These are phyloP conservation scores for Plasmodium inui DNA, from an alignment of 169 alveolate species.

Conservation along the genomic window DNA sequence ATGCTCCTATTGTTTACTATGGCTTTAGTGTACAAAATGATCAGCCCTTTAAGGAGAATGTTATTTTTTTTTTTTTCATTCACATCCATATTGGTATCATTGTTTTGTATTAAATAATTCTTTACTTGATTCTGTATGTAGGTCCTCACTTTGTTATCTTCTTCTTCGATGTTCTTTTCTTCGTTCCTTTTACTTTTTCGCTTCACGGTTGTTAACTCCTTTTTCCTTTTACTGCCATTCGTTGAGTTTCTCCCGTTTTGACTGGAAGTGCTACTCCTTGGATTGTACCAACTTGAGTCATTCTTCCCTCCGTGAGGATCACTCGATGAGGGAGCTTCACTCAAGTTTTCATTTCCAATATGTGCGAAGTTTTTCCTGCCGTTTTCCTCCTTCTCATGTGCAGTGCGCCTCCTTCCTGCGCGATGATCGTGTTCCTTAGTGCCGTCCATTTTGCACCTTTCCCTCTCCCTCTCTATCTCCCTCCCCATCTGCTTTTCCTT, in stretches of 20 bases:
- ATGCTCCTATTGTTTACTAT: conserved; percentile 40
- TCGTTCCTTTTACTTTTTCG: neutral
- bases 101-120: conserved; percentile 30
- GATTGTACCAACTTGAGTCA: neutral
- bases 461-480: conserved; percentile 1
- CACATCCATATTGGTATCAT: conserved; percentile 36
- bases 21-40: conserved; percentile 28
- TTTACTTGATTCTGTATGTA: conserved; percentile 41
- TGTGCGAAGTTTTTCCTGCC: neutral
- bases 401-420: neutral
- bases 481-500: neutral
- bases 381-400: neutral
- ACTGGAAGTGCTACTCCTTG: neutral
- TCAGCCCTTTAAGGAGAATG: conserved; percentile 42
- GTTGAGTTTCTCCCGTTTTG: neutral
- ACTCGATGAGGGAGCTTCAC: neutral
- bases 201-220: neutral
- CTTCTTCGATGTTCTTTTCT: neutral
- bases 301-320: neutral
- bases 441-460: neutral
- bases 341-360: neutral
- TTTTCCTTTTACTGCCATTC: neutral
- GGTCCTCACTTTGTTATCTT: conserved; percentile 1
- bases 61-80: conserved; percentile 75
- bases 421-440: neutral